Percentiles rank a stretch among this genome's conserved stretches.
These are phyloP conservation scores for Remersonia thermophila DNA, from an alignment of 2,329 filamentous ascomycete genomes.

Conservation along the genomic window DNA sequence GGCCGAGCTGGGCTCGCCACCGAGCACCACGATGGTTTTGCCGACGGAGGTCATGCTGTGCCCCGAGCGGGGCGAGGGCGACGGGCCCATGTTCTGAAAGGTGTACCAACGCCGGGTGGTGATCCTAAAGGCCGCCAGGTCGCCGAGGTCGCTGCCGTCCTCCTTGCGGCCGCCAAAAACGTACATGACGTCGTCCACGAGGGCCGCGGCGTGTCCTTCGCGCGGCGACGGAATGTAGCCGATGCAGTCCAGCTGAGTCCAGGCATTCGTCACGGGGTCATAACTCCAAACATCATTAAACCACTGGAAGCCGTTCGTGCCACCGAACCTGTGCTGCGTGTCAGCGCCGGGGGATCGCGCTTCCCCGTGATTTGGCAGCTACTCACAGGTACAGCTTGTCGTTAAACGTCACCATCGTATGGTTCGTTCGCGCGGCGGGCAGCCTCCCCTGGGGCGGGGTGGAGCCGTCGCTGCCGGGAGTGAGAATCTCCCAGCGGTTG, in stretches of 20 bases:
- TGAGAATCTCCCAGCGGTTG: slow-evolving; percentile 91
- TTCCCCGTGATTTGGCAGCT: not conserved
- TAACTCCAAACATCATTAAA: slow-evolving; percentile 99
- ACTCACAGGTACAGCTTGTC: slow-evolving; percentile 88
- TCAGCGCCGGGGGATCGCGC: slow-evolving; percentile 9
- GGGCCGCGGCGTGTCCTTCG: slow-evolving; percentile 84
- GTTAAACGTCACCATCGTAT: slow-evolving; percentile 81
- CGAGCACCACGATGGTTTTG: slow-evolving; percentile 84
- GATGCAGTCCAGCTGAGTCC: slow-evolving; percentile 87
- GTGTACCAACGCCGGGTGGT: slow-evolving; percentile 91
- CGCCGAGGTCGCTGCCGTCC: slow-evolving; percentile 82
- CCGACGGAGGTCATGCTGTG: slow-evolving; percentile 96
- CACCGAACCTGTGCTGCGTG: slow-evolving; percentile 60
- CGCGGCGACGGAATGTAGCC: slow-evolving; percentile 90
- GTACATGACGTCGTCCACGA: slow-evolving; percentile 98
- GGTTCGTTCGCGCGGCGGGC: slow-evolving; percentile 86
- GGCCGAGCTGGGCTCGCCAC: slow-evolving; percentile 85
- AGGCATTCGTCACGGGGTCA: slow-evolving; percentile 69
- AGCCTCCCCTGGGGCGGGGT: slow-evolving; percentile 50
- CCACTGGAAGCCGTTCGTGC: slow-evolving; percentile 91
- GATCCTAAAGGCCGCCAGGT: slow-evolving; percentile 68
- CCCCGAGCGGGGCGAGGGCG: slow-evolving; percentile 82
- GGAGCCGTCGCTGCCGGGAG: slow-evolving; percentile 57
- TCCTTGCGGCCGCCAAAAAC: slow-evolving; percentile 93
- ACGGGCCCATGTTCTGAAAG: slow-evolving; percentile 98